Evolutionary conservation across 192 early-diverging fungal genomes (phyloP).

Genomic region (Chytriomyces hyalinus): DNA sequence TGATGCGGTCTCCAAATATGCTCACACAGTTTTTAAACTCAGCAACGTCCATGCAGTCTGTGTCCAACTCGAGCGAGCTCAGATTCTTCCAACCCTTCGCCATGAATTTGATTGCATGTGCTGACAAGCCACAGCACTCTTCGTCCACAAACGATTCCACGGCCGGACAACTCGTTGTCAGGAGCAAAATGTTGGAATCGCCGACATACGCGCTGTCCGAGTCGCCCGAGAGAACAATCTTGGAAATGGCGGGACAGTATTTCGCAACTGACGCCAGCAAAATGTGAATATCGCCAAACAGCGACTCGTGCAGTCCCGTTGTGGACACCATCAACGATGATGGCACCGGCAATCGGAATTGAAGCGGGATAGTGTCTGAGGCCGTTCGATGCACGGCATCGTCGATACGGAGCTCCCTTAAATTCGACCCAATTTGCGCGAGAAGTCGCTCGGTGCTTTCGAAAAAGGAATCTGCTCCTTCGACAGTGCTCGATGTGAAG

Average conservation of each 20-base stretch:
- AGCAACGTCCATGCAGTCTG: slow-evolving; percentile 4
- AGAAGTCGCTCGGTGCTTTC: background rate
- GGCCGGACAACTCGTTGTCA: slow-evolving; percentile 13
- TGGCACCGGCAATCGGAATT: slow-evolving; percentile 1
- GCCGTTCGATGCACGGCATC: background rate
- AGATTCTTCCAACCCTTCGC: slow-evolving; percentile 27
- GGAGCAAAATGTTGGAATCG: slow-evolving; percentile 9
- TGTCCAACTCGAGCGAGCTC: slow-evolving; percentile 20
- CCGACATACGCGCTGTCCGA: slow-evolving; percentile 8
- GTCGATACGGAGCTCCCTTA: slow-evolving; percentile 18
- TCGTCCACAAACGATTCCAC: slow-evolving; percentile 35
- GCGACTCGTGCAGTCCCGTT: background rate
- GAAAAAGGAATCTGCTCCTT: slow-evolving; percentile 10
- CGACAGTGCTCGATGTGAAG: background rate
- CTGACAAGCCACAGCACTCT: slow-evolving; percentile 19
- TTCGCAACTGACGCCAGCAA: slow-evolving; percentile 1
- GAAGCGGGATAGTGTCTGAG: background rate
- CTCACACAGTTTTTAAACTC: slow-evolving; percentile 12
- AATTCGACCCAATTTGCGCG: background rate
- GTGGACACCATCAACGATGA: background rate
- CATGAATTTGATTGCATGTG: slow-evolving; percentile 10
- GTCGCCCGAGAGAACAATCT: background rate
- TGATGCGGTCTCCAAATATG: slow-evolving; percentile 24
- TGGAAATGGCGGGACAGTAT: slow-evolving; percentile 14
- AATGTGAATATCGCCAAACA: slow-evolving; percentile 3